phyloP scores from a whole-genome alignment of 1,284 basidiomycete genomes.

The Ganoderma leucocontextum region DNA sequence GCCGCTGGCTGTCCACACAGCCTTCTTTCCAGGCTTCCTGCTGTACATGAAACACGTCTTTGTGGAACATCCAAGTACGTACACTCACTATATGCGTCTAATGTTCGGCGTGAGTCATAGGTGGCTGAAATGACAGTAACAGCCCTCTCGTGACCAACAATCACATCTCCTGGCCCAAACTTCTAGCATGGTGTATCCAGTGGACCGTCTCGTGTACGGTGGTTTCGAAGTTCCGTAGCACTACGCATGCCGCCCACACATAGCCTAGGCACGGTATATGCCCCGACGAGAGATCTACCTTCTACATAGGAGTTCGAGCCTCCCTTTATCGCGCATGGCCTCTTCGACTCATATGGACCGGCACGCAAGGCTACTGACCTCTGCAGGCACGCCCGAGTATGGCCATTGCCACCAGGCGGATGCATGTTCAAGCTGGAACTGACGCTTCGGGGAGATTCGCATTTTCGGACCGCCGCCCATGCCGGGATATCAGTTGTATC shows the following conservation, averaged over 20 bases:
- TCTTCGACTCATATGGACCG: not conserved
- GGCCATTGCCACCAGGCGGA: not conserved
- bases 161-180: no score
- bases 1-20: conserved; percentile 3
- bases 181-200: no score
- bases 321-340: not conserved
- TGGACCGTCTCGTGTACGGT: no score
- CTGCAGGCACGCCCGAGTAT: not conserved
- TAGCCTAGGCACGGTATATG: not conserved
- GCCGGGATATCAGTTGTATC: not conserved
- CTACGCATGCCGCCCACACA: not conserved
- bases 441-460: not conserved
- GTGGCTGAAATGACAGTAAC: not conserved
- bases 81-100: not conserved
- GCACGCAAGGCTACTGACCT: not conserved
- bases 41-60: not conserved
- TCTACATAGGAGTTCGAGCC: not conserved
- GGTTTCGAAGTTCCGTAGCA: no score
- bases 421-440: not conserved
- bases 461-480: not conserved
- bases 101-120: not conserved
- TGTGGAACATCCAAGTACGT: not conserved
- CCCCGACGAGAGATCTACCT: not conserved
- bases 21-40: not conserved
- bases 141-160: no score